A percentile compares a stretch with the other conserved stretches of the same genome.
phyloP scores from a whole-genome alignment of 2,329 filamentous ascomycete species.

The Botryosphaeria dothidea region DNA sequence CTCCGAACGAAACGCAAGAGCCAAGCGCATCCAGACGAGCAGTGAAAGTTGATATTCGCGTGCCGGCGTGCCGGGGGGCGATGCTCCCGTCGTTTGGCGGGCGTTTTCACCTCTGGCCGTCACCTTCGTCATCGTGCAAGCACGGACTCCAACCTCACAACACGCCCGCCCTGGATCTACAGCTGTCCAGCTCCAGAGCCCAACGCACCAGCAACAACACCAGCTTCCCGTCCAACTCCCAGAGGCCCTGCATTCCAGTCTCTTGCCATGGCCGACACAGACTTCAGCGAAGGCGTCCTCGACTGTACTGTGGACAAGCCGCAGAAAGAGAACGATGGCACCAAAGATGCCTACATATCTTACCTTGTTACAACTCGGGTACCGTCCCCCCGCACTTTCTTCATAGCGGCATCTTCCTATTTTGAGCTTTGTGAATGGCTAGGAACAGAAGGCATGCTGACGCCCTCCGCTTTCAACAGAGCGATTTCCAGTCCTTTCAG shows the following conservation, averaged over 20 bases:
- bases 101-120: background rate
- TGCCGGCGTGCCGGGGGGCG: background rate
- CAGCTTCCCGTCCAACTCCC: background rate
- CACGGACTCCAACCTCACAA: conserved; percentile 19
- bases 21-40: background rate
- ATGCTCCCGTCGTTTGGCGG: background rate
- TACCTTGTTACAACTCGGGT: conserved; percentile 92
- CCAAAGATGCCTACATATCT: conserved; percentile 94
- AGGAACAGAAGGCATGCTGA: background rate
- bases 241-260: background rate
- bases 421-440: background rate
- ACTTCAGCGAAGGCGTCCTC: conserved; percentile 63
- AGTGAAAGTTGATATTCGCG: background rate
- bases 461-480: conserved; percentile 54
- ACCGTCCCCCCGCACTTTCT: conserved; percentile 23
- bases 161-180: conserved; percentile 18
- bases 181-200: conserved; percentile 16
- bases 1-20: background rate
- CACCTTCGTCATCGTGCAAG: conserved; percentile 16
- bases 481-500: conserved; percentile 91
- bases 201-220: conserved; percentile 6
- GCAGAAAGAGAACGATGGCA: conserved; percentile 93
- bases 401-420: background rate
- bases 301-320: conserved; percentile 82
- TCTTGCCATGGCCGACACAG: conserved; percentile 20